These are phyloP conservation scores for Xerocomellus intermedius DNA, from an alignment of 768 basidiomycete genomes.

Conservation along the genomic window DNA sequence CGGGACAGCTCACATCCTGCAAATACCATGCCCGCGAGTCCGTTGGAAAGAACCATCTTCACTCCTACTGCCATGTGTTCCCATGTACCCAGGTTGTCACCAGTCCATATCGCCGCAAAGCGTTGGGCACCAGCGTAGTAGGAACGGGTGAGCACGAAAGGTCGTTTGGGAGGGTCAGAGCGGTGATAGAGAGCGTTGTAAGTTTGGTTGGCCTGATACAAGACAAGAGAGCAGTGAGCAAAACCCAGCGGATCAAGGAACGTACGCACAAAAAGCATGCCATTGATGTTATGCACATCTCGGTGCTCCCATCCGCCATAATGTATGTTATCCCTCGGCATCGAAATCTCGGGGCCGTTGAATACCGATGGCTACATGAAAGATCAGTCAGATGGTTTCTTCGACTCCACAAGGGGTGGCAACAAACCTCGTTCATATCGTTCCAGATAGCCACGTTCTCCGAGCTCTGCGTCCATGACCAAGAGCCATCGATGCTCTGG, in stretches of 20 bases:
- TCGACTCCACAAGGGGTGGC: not conserved
- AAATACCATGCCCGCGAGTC: constrained; percentile 89
- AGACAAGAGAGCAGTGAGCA: not conserved
- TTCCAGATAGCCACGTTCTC: constrained; percentile 94
- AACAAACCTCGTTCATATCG: constrained; percentile 94
- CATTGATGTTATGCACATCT: constrained; percentile 96
- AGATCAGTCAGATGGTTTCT: not conserved
- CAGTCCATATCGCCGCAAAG: constrained; percentile 98
- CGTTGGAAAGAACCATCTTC: constrained; percentile 89
- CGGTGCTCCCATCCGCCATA: constrained; percentile 97
- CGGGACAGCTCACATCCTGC: constrained; percentile 67
- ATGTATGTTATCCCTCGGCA: constrained; percentile 77
- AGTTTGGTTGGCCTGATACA: constrained; percentile 74
- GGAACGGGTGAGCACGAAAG: constrained; percentile 93
- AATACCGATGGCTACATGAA: constrained; percentile 87
- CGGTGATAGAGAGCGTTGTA: constrained; percentile 76
- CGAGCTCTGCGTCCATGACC: constrained; percentile 79
- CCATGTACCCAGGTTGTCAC: constrained; percentile 97
- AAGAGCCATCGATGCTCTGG: constrained; percentile 49
- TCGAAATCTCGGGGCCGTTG: constrained; percentile 94
- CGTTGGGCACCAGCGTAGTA: constrained; percentile 97
- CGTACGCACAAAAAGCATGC: constrained; percentile 81
- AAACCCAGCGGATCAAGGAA: not conserved
- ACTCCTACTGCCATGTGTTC: constrained; percentile 93
- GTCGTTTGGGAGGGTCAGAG: constrained; percentile 72